phyloP scores from a whole-genome alignment of 2,329 filamentous ascomycete species.

The Albophoma yamanashiensis region DNA sequence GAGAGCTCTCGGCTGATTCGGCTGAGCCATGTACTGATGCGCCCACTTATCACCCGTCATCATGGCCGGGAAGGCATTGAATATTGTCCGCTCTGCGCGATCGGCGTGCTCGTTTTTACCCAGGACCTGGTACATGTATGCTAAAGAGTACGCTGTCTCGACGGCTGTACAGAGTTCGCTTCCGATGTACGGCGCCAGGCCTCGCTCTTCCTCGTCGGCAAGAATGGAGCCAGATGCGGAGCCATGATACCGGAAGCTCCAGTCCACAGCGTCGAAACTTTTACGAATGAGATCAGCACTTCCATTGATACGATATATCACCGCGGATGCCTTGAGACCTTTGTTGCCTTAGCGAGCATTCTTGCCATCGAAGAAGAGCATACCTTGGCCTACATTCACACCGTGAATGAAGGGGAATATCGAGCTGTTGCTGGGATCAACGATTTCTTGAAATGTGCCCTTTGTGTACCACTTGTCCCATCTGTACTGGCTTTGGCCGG shows the following conservation, averaged over 20 bases:
- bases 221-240: slow-evolving; percentile 29
- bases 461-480: slow-evolving; percentile 18
- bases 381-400: slow-evolving; percentile 33
- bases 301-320: slow-evolving; percentile 28
- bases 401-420: slow-evolving; percentile 25
- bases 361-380: background rate
- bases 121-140: slow-evolving; percentile 20
- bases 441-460: slow-evolving; percentile 9
- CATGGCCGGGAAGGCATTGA: slow-evolving; percentile 43
- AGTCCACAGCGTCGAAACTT: slow-evolving; percentile 23
- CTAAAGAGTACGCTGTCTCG: slow-evolving; percentile 20
- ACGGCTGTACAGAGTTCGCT: slow-evolving; percentile 24
- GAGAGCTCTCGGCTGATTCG: slow-evolving; percentile 38
- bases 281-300: slow-evolving; percentile 23
- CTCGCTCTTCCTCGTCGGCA: slow-evolving; percentile 28
- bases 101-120: slow-evolving; percentile 33
- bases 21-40: slow-evolving; percentile 42
- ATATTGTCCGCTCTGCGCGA: slow-evolving; percentile 37
- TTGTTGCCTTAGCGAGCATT: background rate
- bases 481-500: slow-evolving; percentile 16
- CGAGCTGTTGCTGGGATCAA: slow-evolving; percentile 5
- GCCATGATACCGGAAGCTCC: slow-evolving; percentile 26
- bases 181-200: slow-evolving; percentile 24
- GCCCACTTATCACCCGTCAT: slow-evolving; percentile 42
- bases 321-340: slow-evolving; percentile 28